These are phyloP conservation scores for Botryotinia globosa DNA, from an alignment of 2,329 filamentous ascomycete genomes.

Conservation along the genomic window DNA sequence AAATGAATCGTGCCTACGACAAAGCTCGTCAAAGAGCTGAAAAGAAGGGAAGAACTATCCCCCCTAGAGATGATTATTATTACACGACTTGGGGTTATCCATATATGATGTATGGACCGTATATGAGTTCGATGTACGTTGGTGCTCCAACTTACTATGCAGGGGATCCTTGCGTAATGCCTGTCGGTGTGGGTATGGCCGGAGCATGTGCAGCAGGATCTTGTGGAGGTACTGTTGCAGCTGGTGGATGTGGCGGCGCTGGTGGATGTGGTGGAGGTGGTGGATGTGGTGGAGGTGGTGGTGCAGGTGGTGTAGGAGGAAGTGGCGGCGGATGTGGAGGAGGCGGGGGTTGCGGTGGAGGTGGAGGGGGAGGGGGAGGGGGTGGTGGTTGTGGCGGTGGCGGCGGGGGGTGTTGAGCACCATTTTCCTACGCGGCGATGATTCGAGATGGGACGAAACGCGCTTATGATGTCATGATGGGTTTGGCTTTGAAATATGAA, in stretches of 20 bases:
- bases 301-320: slow-evolving; percentile 15
- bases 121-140: slow-evolving; percentile 42
- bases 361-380: background rate
- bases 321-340: background rate
- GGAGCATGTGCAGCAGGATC: slow-evolving; percentile 49
- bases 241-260: slow-evolving; percentile 44
- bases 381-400: background rate
- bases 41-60: slow-evolving; percentile 49
- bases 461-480: background rate
- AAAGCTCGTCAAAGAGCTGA: slow-evolving; percentile 51
- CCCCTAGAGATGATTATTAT: slow-evolving; percentile 50
- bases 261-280: slow-evolving; percentile 26
- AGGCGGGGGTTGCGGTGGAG: background rate
- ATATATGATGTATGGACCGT: slow-evolving; percentile 51
- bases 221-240: slow-evolving; percentile 44
- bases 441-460: background rate
- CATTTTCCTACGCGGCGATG: background rate
- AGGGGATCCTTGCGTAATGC: slow-evolving; percentile 42
- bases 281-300: slow-evolving; percentile 11
- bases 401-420: background rate
- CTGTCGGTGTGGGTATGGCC: slow-evolving; percentile 39
- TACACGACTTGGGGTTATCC: slow-evolving; percentile 46
- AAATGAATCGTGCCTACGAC: slow-evolving; percentile 55
- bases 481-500: background rate
- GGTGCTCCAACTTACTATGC: slow-evolving; percentile 46